Percentiles rank a stretch among this genome's conserved stretches.
phyloP scores from a whole-genome alignment of 306 rosid species.

The Dalbergia cultrata region DNA sequence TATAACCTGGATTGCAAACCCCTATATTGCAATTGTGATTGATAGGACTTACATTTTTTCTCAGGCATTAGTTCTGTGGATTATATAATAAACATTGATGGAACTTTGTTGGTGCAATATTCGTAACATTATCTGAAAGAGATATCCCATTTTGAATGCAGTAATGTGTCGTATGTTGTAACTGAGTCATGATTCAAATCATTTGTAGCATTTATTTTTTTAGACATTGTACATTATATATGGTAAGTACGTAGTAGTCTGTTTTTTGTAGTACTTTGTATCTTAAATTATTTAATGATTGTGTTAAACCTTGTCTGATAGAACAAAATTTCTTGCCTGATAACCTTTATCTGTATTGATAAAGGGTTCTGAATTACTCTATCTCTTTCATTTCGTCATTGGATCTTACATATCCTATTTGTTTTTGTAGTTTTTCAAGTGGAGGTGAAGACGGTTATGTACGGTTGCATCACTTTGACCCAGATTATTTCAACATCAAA shows the following conservation, averaged over 20 bases:
- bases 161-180: background rate
- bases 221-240: background rate
- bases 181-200: conserved; percentile 14
- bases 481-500: conserved; percentile 90
- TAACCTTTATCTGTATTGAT: background rate
- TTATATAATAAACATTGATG: background rate
- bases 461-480: conserved; percentile 90
- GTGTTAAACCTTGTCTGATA: background rate
- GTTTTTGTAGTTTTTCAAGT: conserved; percentile 77
- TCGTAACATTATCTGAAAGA: background rate
- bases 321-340: background rate
- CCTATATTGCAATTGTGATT: background rate
- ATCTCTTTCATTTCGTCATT: conserved; percentile 12
- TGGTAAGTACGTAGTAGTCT: background rate
- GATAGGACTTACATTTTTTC: background rate
- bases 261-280: background rate
- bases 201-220: background rate
- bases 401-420: conserved; percentile 5
- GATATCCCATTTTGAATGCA: background rate
- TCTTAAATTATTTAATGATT: background rate
- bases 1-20: background rate
- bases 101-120: background rate
- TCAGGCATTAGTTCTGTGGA: background rate
- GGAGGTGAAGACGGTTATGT: conserved; percentile 99
- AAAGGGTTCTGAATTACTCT: background rate